A percentile compares a stretch with the other conserved stretches of the same genome.
Evolutionary conservation across 306 rosid species (phyloP).

Genomic region (Hippophae gyantsensis): DNA sequence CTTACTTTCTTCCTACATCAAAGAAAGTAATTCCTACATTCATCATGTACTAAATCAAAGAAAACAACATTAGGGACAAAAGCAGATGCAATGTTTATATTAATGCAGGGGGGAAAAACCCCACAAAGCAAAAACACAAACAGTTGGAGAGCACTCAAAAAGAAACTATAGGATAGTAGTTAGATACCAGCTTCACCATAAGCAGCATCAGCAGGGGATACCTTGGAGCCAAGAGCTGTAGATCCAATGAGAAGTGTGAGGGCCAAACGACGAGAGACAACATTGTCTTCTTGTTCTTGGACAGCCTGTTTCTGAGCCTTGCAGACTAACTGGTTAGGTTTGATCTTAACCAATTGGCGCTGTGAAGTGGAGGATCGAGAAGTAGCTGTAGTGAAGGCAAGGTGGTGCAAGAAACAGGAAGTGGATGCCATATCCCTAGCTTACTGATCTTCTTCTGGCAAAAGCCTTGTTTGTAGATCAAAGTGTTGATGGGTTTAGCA

Average conservation of each 20-base stretch:
- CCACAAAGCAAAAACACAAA: too few species aligned
- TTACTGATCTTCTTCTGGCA: not conserved
- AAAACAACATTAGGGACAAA: too few species aligned
- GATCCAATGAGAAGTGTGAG: slow-evolving; percentile 76
- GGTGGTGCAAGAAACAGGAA: slow-evolving; percentile 80
- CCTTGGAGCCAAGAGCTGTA: slow-evolving; percentile 80
- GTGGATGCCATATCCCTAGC: slow-evolving; percentile 61
- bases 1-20: too few species aligned
- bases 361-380: slow-evolving; percentile 34
- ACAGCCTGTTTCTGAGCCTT: slow-evolving; percentile 69
- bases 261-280: slow-evolving; percentile 74
- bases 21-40: too few species aligned
- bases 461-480: not conserved
- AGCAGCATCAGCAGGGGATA: slow-evolving; percentile 89
- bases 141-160: too few species aligned
- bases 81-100: too few species aligned
- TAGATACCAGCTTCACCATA: slow-evolving; percentile 84
- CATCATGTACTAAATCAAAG: too few species aligned
- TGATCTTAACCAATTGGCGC: slow-evolving; percentile 40
- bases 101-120: too few species aligned
- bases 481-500: slow-evolving; percentile 2
- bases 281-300: slow-evolving; percentile 28
- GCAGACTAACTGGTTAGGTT: slow-evolving; percentile 52
- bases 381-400: slow-evolving; percentile 45
- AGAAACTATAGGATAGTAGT: not conserved